These are phyloP conservation scores for Hypoxylon sp. DNA, from an alignment of 2,329 filamentous ascomycete species.

Conservation along the genomic window DNA sequence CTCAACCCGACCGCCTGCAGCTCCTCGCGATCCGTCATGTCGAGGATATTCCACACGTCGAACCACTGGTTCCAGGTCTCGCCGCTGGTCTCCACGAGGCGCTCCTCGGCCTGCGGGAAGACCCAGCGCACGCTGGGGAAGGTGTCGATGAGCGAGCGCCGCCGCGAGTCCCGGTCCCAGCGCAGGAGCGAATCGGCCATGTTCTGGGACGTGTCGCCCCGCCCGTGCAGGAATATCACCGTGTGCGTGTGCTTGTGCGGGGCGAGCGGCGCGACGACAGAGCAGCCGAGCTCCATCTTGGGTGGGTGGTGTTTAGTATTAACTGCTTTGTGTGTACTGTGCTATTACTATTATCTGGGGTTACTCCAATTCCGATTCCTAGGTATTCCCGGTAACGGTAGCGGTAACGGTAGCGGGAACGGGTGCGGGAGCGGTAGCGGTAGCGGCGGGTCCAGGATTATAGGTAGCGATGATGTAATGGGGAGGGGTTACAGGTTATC, in stretches of 20 bases:
- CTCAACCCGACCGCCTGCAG: constrained; percentile 58
- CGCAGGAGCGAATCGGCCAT: constrained; percentile 52
- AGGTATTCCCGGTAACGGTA: not conserved
- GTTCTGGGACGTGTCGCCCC: constrained; percentile 56
- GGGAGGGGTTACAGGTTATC: not conserved
- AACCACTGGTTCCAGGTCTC: constrained; percentile 62
- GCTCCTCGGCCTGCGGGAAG: constrained; percentile 60
- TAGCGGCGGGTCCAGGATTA: not conserved
- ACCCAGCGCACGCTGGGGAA: constrained; percentile 64
- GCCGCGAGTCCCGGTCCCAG: constrained; percentile 51
- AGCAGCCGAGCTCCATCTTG: constrained; percentile 42
- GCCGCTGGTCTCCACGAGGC: constrained; percentile 47
- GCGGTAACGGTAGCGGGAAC: not conserved
- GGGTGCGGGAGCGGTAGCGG: not conserved
- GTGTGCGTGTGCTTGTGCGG: constrained; percentile 61
- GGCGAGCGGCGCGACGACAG: constrained; percentile 36
- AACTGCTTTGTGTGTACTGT: not conserved
- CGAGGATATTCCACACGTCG: constrained; percentile 61
- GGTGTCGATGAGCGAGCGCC: constrained; percentile 54
- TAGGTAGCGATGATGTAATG: constrained; percentile 1
- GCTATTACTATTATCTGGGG: not conserved
- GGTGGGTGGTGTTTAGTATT: not conserved
- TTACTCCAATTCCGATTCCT: not conserved
- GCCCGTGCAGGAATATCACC: constrained; percentile 61
- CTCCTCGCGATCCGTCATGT: constrained; percentile 59